A percentile compares a stretch with the other conserved stretches of the same genome.
phyloP scores from a whole-genome alignment of 345 rosid genomes.

The Sonneratia alba region DNA sequence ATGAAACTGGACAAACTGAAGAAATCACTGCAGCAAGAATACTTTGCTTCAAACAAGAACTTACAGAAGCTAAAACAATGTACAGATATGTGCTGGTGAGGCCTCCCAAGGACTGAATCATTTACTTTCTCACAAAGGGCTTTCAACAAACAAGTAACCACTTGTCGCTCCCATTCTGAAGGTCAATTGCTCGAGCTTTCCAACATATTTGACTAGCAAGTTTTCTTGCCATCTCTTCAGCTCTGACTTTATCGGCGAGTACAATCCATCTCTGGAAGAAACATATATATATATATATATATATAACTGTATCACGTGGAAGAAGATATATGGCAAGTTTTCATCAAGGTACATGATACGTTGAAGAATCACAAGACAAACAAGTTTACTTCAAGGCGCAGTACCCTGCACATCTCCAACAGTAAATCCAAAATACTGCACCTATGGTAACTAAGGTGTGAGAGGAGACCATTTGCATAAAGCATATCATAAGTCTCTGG shows the following conservation, averaged over 20 bases:
- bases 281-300: not conserved
- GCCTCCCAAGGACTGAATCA: constrained; percentile 15
- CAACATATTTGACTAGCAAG: constrained; percentile 74
- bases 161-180: constrained; percentile 92
- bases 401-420: constrained; percentile 88
- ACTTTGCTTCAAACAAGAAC: constrained; percentile 6
- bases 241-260: constrained; percentile 60
- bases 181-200: constrained; percentile 97
- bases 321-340: not conserved
- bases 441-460: constrained; percentile 50
- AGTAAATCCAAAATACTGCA: constrained; percentile 70
- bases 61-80: constrained; percentile 35
- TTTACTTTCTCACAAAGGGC: constrained; percentile 72
- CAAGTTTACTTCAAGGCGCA: constrained; percentile 77
- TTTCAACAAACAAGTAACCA: constrained; percentile 93
- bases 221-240: constrained; percentile 69
- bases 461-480: constrained; percentile 81
- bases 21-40: not conserved
- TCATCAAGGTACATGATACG: not conserved
- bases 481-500: constrained; percentile 95
- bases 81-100: constrained; percentile 17
- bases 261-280: constrained; percentile 81
- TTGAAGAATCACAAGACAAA: not conserved
- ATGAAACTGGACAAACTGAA: constrained; percentile 1
- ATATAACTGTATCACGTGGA: not conserved